Evolutionary conservation across 129 eudicot genomes (phyloP).

Genomic region (Chrysanthemum lavandulifolium): DNA sequence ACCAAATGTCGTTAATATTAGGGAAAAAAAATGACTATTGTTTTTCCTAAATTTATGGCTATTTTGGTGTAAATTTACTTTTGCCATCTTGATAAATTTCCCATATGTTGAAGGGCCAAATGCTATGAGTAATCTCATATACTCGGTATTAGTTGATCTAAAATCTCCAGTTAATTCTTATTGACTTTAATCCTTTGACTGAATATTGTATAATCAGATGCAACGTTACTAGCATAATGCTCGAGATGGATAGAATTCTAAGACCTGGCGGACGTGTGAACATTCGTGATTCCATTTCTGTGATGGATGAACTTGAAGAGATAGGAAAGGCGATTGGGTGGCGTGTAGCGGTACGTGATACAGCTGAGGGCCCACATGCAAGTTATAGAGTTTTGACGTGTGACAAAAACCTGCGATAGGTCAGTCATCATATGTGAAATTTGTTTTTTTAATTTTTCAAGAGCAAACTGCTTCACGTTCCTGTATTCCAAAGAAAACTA

Average conservation of each 20-base stretch:
- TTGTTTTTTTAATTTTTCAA: slow-evolving; percentile 13
- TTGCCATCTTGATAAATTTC: too few species aligned
- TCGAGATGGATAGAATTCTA: slow-evolving; percentile 93
- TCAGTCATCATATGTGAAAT: not conserved
- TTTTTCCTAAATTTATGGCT: too few species aligned
- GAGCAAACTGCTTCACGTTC: slow-evolving; percentile 25
- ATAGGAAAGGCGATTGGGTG: slow-evolving; percentile 87
- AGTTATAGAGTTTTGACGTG: slow-evolving; percentile 70
- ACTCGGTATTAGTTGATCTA: not conserved
- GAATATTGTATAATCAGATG: slow-evolving; percentile 47
- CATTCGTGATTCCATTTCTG: slow-evolving; percentile 71
- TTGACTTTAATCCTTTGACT: not conserved
- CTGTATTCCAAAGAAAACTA: slow-evolving; percentile 18
- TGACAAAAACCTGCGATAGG: slow-evolving; percentile 51
- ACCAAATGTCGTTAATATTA: too few species aligned
- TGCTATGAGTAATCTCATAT: too few species aligned
- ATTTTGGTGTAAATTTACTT: too few species aligned
- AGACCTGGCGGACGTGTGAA: slow-evolving; percentile 96
- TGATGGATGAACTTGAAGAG: slow-evolving; percentile 78
- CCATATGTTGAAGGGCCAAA: too few species aligned
- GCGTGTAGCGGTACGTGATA: slow-evolving; percentile 67
- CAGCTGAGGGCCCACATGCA: slow-evolving; percentile 94
- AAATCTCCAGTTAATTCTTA: not conserved
- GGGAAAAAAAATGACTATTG: too few species aligned
- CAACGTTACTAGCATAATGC: slow-evolving; percentile 73